phyloP scores from a whole-genome alignment of 2,329 filamentous ascomycete species.

The Cladophialophora chaetospira region DNA sequence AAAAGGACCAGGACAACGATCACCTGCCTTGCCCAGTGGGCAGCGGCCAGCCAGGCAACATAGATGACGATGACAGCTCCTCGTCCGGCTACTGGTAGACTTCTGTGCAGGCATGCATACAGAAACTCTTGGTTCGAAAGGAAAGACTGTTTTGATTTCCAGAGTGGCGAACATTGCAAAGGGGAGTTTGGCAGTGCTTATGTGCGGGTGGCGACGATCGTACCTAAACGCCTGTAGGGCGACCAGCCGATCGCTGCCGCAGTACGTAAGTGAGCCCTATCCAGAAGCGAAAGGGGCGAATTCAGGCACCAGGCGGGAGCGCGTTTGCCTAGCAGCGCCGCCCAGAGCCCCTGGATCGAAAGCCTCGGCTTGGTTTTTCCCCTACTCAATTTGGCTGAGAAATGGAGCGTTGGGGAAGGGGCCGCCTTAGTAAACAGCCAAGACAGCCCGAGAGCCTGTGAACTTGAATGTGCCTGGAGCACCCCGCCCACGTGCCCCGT shows the following conservation, averaged over 20 bases:
- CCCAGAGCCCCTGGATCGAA: background rate
- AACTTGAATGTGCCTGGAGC: no score
- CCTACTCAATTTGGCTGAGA: background rate
- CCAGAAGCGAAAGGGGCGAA: background rate
- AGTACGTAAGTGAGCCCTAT: background rate
- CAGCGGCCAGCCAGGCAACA: slow-evolving; percentile 9
- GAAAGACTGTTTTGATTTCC: background rate
- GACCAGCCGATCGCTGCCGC: background rate
- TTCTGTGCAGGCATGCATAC: background rate
- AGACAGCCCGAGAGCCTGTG: background rate
- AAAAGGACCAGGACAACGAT: background rate
- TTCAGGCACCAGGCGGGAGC: background rate
- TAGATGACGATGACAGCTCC: slow-evolving; percentile 16
- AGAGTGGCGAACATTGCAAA: background rate
- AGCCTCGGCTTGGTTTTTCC: background rate
- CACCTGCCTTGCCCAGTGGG: background rate
- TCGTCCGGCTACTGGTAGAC: slow-evolving; percentile 4
- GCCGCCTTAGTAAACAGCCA: background rate
- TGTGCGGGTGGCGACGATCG: background rate
- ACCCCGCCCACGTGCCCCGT: background rate
- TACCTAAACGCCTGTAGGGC: background rate
- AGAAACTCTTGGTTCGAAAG: background rate
- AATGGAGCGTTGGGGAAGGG: background rate
- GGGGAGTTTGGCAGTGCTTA: background rate
- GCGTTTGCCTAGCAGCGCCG: background rate